These are phyloP conservation scores for Pythium sukuiense DNA, from an alignment of 352 stramenopile species.

Conservation along the genomic window DNA sequence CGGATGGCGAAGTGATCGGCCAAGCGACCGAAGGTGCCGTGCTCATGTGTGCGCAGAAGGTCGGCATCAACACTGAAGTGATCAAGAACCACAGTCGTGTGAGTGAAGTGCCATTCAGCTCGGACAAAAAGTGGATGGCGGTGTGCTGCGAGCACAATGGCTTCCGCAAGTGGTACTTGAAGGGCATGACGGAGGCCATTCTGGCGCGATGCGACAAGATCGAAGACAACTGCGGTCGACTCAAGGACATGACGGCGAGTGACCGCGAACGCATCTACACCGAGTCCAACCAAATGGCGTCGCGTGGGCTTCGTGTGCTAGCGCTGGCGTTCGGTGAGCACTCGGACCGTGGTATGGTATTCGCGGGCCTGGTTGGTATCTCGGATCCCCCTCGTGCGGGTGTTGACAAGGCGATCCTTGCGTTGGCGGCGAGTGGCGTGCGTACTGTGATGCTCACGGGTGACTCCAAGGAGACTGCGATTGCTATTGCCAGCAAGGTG, in stretches of 20 bases:
- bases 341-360: constrained; percentile 85
- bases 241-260: constrained; percentile 57
- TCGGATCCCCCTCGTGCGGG: constrained; percentile 76
- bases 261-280: constrained; percentile 69
- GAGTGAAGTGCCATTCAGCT: constrained; percentile 94
- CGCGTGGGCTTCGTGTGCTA: constrained; percentile 83
- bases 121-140: constrained; percentile 97
- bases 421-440: constrained; percentile 57
- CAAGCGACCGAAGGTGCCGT: constrained; percentile 81
- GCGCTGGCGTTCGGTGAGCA: constrained; percentile 88
- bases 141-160: constrained; percentile 76
- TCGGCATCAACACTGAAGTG: constrained; percentile 45
- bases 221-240: constrained; percentile 68
- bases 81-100: constrained; percentile 68
- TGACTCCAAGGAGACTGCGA: constrained; percentile 94
- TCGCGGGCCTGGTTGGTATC: constrained; percentile 93
- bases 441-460: constrained; percentile 93
- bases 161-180: constrained; percentile 67
- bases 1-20: constrained; percentile 71
- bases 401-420: constrained; percentile 62
- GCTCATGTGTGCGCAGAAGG: constrained; percentile 63
- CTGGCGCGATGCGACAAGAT: constrained; percentile 71
- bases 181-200: constrained; percentile 85
- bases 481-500: constrained; percentile 93
- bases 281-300: constrained; percentile 67